These are phyloP conservation scores for Argentina anserina DNA, from an alignment of 306 rosid species.

Conservation along the genomic window DNA sequence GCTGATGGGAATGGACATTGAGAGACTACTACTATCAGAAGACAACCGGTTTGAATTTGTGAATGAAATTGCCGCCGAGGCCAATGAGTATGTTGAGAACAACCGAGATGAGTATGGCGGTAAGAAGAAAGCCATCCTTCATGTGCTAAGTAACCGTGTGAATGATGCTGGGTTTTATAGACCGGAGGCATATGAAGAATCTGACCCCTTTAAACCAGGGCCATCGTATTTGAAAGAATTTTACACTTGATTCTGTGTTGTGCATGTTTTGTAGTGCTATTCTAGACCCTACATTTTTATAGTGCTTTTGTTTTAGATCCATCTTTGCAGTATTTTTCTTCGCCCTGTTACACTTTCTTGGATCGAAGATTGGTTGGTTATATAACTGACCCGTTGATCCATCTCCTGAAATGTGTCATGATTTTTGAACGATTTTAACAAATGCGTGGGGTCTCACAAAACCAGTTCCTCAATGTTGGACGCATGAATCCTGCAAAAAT, in stretches of 20 bases:
- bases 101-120: conserved; percentile 81
- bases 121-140: conserved; percentile 83
- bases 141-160: conserved; percentile 75
- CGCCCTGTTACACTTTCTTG: not conserved
- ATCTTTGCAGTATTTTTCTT: not conserved
- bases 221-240: conserved; percentile 61
- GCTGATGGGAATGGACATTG: conserved; percentile 65
- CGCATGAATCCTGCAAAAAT: conserved; percentile 66
- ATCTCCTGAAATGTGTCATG: too few species aligned
- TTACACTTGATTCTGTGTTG: conserved; percentile 22
- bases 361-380: too few species aligned
- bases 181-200: conserved; percentile 71
- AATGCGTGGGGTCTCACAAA: too few species aligned
- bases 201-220: conserved; percentile 77
- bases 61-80: conserved; percentile 87
- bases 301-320: not conserved
- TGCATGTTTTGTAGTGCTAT: conserved; percentile 12
- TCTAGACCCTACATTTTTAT: not conserved
- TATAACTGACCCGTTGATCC: too few species aligned
- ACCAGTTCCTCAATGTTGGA: conserved; percentile 69
- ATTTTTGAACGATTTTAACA: too few species aligned
- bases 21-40: conserved; percentile 64
- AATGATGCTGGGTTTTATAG: conserved; percentile 74
- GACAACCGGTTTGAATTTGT: conserved; percentile 82
- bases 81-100: conserved; percentile 67